Evolutionary conservation across 106 monocot species (phyloP).

Genomic region (Dendrobium officinale): DNA sequence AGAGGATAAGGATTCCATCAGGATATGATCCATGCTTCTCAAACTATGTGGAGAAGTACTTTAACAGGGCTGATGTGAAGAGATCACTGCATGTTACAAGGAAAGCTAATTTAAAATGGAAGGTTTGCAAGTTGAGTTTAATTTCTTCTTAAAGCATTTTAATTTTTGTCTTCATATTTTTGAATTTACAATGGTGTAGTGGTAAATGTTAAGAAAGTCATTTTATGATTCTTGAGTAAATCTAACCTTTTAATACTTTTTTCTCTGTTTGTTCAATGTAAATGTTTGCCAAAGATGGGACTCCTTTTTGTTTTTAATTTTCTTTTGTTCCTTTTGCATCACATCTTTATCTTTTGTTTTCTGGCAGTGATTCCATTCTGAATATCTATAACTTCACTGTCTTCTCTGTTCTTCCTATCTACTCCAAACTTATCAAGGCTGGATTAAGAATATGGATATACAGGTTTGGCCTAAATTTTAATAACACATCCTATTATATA

Average conservation of each 20-base stretch:
- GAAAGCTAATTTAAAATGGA: constrained; percentile 30
- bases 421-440: constrained; percentile 73
- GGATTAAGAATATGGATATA: constrained; percentile 77
- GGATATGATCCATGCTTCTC: constrained; percentile 84
- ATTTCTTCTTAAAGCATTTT: not conserved
- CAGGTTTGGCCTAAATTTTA: constrained; percentile 37
- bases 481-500: not conserved
- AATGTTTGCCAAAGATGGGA: too few relatives aligned
- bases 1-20: constrained; percentile 18
- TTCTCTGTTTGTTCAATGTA: too few relatives aligned
- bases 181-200: too few relatives aligned
- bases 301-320: too few relatives aligned
- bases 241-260: too few relatives aligned
- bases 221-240: too few relatives aligned
- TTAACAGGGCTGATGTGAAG: constrained; percentile 61
- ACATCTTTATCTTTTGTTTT: not conserved
- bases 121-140: constrained; percentile 63
- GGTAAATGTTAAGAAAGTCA: too few relatives aligned
- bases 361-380: constrained; percentile 51
- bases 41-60: constrained; percentile 54
- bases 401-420: constrained; percentile 61
- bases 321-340: too few relatives aligned
- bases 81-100: constrained; percentile 36
- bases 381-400: constrained; percentile 60
- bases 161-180: not conserved